These are phyloP conservation scores for Carex kokanica DNA, from an alignment of 176 grass and related monocot genomes.

Conservation along the genomic window DNA sequence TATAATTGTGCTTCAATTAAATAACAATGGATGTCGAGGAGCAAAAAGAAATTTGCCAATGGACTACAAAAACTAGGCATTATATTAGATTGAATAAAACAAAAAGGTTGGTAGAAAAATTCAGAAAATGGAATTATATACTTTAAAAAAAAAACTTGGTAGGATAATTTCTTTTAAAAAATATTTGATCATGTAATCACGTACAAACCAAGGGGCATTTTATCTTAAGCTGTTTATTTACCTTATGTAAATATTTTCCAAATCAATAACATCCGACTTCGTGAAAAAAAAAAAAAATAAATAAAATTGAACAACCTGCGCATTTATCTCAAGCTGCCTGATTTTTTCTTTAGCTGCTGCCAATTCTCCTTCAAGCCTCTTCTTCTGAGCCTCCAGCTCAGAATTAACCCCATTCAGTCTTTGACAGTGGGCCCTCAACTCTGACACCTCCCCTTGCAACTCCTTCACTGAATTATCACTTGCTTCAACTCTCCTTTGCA, in stretches of 20 bases:
- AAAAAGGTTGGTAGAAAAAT: background rate
- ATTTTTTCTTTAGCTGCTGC: conserved; percentile 33
- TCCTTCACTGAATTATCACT: conserved; percentile 31
- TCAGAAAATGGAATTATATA: background rate
- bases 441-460: conserved; percentile 30
- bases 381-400: conserved; percentile 35
- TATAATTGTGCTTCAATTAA: background rate
- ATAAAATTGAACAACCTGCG: conserved; percentile 20
- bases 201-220: background rate
- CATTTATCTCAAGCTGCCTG: conserved; percentile 27
- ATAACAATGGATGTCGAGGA: conserved; percentile 3
- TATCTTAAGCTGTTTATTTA: background rate
- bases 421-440: conserved; percentile 23
- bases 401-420: conserved; percentile 28
- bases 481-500: conserved; percentile 37
- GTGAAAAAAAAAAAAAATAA: background rate
- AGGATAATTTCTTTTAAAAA: background rate
- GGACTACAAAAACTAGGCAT: conserved; percentile 6
- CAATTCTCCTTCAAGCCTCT: conserved; percentile 31
- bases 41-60: background rate
- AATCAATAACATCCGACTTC: conserved; percentile 8
- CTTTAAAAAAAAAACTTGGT: background rate
- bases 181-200: background rate
- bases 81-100: background rate
- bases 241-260: background rate